Evolutionary conservation across 2,329 filamentous ascomycete species (phyloP).

Genomic region (Xylaria sp.): DNA sequence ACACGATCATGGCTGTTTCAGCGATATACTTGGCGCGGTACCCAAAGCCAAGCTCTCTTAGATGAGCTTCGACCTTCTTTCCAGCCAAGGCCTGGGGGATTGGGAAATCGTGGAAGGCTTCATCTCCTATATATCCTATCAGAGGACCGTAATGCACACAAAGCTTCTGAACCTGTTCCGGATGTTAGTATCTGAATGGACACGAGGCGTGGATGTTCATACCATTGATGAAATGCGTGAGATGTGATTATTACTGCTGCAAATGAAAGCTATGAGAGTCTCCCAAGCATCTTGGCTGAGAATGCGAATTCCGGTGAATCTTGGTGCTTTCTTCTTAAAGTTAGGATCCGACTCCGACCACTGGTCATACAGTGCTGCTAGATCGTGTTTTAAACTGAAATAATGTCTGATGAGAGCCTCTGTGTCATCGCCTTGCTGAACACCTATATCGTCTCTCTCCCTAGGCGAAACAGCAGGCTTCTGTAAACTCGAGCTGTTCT

Average conservation of each 20-base stretch:
- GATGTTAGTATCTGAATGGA: conserved; percentile 7
- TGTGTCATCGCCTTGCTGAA: conserved; percentile 74
- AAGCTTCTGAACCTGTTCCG: conserved; percentile 78
- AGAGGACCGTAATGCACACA: conserved; percentile 86
- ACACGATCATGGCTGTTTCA: conserved; percentile 82
- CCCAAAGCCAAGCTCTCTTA: conserved; percentile 89
- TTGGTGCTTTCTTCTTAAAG: conserved; percentile 86
- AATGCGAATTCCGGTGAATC: conserved; percentile 91
- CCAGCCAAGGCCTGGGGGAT: conserved; percentile 77
- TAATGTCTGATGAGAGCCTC: conserved; percentile 82
- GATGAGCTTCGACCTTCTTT: conserved; percentile 78
- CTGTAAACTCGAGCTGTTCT: conserved; percentile 44
- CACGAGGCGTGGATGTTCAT: conserved; percentile 6
- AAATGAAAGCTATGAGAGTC: conserved; percentile 92
- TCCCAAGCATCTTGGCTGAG: conserved; percentile 97
- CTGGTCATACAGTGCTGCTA: conserved; percentile 80
- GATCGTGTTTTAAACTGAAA: conserved; percentile 84
- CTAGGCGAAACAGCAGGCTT: conserved; percentile 53
- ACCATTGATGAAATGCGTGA: conserved; percentile 95
- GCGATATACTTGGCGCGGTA: conserved; percentile 95
- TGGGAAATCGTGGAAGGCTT: conserved; percentile 89
- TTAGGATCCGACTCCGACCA: conserved; percentile 90
- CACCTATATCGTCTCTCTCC: conserved; percentile 40
- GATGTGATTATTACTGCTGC: conserved; percentile 99
- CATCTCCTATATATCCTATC: conserved; percentile 75